Base-by-base conservation (phyloP, 345 rosid genomes). In the Acer campestre region DNA sequence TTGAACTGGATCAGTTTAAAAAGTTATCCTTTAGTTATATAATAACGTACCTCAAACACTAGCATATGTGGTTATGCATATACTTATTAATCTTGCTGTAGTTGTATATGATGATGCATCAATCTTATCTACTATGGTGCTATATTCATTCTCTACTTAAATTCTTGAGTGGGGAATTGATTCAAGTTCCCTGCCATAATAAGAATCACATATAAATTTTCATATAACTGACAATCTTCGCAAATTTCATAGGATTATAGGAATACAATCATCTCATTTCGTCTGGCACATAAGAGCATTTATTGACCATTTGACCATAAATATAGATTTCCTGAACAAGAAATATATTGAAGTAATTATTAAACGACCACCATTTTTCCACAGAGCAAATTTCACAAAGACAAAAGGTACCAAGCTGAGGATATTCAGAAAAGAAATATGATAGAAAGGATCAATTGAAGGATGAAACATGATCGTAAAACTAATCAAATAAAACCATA, bases 41-140 rank as follows among this genome's bases (percentile, higher is more conserved):
- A 74, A 75, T 84, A 64, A 73, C 76, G 75, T 63, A 74, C 65
- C 79, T 70, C 22, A 25, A 75, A 68, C n/a, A 68, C 53, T 13
- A 46, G 22, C 18, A 12, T 35, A 23, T 59, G 76, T 48, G 25
- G 67, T 35, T 64, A 38, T 81, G 73, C 31, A 68, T 80, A 51
- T 17, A 38, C 53, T 27, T 9, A 55, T 71, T 5, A 66, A 66
- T 71, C 63, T 51, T 75, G 78, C 22, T 20, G 77, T 11, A 35
- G 38, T 53, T 59, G 49, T 73, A 27, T 29, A 61, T 18, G 23
- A 38, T 35, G 6, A 35, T 51, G 53, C 31, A 42, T 61, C 44
- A 46, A 49, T 67, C 16, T 11, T 40, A 68, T 44, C 27, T 49
- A 27, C 18, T 74, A 70, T 70, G 71, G 44, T 68, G 31, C 58